Base-by-base conservation (phyloP, 2,329 filamentous ascomycete species). In the Microcyclospora tardicrescens region DNA sequence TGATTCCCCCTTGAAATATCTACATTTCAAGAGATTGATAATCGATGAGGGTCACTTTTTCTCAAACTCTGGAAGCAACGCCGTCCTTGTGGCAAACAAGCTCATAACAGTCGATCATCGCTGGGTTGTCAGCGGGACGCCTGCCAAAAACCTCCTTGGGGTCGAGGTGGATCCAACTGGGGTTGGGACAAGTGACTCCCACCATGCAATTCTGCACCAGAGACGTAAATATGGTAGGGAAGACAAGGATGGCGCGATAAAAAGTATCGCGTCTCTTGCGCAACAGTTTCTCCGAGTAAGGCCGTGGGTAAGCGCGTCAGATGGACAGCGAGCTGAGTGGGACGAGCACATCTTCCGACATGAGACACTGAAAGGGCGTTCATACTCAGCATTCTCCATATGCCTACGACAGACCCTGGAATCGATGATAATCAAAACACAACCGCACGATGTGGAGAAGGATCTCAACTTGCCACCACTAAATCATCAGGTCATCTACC, bases 61-160 rank as follows among this genome's bases (percentile, higher is more conserved):
- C 42, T 84, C 84, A 0, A 80, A 82, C 29, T 73, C 73, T 1
- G 71, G 61, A 2, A 84, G 76, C 1, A 71, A 66, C 34, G 72
- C 75, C 27, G 66, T 73, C 5, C 56, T 68, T 12, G 64, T 78
- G 8, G 62, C 75, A 5, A 61, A 70, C 28, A 62, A 68, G 36
- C 65, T 79, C 16, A 57, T 70, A 4, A 59, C 55, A 29, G 64
- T 85, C 12, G 79, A 85, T 34, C 74, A 84, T 13, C 75, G 82
- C 9, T 95, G 89, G 89, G 76, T 93, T 3, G 81, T 94, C 1
- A 93, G 84, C 1, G 89, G 89, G 40, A 96, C 89, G 0, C 89
- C 89, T 2, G 85, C 86, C 1, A 79, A 79, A 44, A 84, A 86
- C 9, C 65, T 95, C 0, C 84, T 85, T 40, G 85, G 87, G 0